Evolutionary conservation across 257 asterid genomes (phyloP), one percentile per base, ranked within the genome.

Genomic region (Fraxinus americana): DNA sequence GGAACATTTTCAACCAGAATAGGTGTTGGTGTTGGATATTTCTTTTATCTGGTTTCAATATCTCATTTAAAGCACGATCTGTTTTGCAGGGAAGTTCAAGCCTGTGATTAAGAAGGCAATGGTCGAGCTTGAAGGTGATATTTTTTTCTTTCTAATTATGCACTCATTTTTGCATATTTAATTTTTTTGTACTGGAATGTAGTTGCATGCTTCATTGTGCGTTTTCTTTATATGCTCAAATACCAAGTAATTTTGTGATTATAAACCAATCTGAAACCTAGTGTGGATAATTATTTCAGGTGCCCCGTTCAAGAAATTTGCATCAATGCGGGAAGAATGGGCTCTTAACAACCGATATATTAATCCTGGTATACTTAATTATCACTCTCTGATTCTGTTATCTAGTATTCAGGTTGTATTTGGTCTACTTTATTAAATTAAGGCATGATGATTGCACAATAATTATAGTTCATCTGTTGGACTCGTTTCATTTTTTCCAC

Each of bases 221-320:
- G 32, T 73, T n/a, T 6, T 59, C 25, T 59, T 21, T 59, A 7
- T n/a, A n/a, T n/a, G 30, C 30, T 59, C 67, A 59, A 59, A 59
- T 21, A 21, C 25, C 4, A 21, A 21, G 67, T n/a, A 25, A 59
- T 59, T 21, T n/a, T 54, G 29, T 54, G 65, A 54, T 54, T n/a
- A 30, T 27, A n/a, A 4, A 38, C 65, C 52, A 57, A 74, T 30
- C 50, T 79, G 78, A 39, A 70, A 79, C 36, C 61, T 48, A 35
- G 70, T 59, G 59, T 1, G 12, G 57, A 16, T 69, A 75, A 61
- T 79, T 52, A 35, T 82, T 65, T 74, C 88, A 92, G 98, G 98
- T 79, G 98, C 96, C 69, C 99, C 99, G 74, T 94, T 94, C 83
- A 91, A 87, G 90, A 89, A 92, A 81, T 94, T 91, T 86, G 90